Base-by-base conservation (phyloP, 2,329 filamentous ascomycete genomes). In the Aschersonia sp. region DNA sequence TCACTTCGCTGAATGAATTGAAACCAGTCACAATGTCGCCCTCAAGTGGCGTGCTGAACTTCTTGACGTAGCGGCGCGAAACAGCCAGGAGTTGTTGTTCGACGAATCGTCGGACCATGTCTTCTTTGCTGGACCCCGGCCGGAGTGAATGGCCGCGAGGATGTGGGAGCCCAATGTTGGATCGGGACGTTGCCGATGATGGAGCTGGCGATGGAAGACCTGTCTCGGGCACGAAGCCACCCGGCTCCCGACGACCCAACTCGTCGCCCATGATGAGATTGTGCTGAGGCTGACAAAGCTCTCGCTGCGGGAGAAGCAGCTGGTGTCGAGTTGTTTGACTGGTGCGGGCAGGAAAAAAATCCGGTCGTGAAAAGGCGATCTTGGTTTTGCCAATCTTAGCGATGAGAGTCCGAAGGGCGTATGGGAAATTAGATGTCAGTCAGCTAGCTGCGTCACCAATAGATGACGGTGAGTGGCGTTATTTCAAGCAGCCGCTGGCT, bases 1-100 rank as follows among this genome's bases (percentile, higher is more conserved):
- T 86, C 5, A 87, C 75, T 57, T 89, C 82, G 45, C 68, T 71
- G 60, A 90, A 84, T 46, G 65, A 76, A 47, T 69, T 63, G 58
- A 78, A 80, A 29, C 75, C 76, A 2, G 67, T 59, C 2, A 75
- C 62, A 10, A 69, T 64, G 49, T 77, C 74, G 5, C 57, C 65
- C 4, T 66, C 65, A 39, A 71, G 66, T 0, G 66, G 59, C 1
- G 64, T 59, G 41, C 69, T 68, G 47, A 74, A 73, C 55, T 79
- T 80, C 63, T 81, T 81, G 41, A 79, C 69, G 48, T 74, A 81
- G 39, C 76, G 73, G 5, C 78, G 71, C 6, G 71, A 76, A 9
- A 76, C 67, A 51, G 74, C 63, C 44, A 76, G 57, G 12, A 81
- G 60, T 9, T 68, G 68, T 6, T 71, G 67, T 41, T 77, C 73